These are phyloP conservation scores for Talaromyces islandicus DNA, from an alignment of 2,329 filamentous ascomycete genomes.

Conservation along the genomic window DNA sequence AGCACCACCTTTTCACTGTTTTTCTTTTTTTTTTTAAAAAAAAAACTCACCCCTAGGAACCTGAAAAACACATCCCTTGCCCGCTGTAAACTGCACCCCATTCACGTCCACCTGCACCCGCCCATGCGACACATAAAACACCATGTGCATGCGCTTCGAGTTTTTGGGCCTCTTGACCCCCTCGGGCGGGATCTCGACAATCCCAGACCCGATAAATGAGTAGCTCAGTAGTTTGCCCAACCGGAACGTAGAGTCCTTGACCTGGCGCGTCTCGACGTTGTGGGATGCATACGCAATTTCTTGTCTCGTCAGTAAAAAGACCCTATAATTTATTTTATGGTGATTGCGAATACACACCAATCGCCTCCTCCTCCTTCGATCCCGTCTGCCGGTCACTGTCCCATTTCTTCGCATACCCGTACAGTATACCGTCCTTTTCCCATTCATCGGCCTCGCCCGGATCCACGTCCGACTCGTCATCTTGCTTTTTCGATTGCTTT, in stretches of 20 bases:
- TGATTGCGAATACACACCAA: slow-evolving; percentile 29
- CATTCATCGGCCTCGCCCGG: slow-evolving; percentile 34
- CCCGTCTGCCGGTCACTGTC: slow-evolving; percentile 32
- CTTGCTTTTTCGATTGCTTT: slow-evolving; percentile 28
- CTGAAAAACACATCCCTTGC: slow-evolving; percentile 85
- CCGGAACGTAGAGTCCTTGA: slow-evolving; percentile 65
- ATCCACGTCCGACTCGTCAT: slow-evolving; percentile 34
- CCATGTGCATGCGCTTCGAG: slow-evolving; percentile 92
- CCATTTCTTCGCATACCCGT: slow-evolving; percentile 40
- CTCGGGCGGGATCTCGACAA: slow-evolving; percentile 80
- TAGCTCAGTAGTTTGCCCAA: slow-evolving; percentile 83
- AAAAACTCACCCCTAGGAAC: slow-evolving; percentile 75
- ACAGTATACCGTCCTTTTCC: slow-evolving; percentile 39
- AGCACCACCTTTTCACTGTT: no score
- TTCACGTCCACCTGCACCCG: slow-evolving; percentile 68
- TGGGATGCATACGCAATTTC: slow-evolving; percentile 56
- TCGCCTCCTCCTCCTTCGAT: slow-evolving; percentile 34
- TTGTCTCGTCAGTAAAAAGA: slow-evolving; percentile 24
- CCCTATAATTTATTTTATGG: no score
- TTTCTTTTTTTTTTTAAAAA: background rate
- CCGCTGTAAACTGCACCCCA: slow-evolving; percentile 63
- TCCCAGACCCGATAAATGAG: slow-evolving; percentile 81
- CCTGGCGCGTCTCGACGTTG: slow-evolving; percentile 53
- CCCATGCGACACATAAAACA: slow-evolving; percentile 83
- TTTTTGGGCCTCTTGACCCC: slow-evolving; percentile 87